Percentiles rank a stretch among this genome's conserved stretches.
phyloP scores from a whole-genome alignment of 805 yeast species.

The Schwanniomyces vanrijiae region DNA sequence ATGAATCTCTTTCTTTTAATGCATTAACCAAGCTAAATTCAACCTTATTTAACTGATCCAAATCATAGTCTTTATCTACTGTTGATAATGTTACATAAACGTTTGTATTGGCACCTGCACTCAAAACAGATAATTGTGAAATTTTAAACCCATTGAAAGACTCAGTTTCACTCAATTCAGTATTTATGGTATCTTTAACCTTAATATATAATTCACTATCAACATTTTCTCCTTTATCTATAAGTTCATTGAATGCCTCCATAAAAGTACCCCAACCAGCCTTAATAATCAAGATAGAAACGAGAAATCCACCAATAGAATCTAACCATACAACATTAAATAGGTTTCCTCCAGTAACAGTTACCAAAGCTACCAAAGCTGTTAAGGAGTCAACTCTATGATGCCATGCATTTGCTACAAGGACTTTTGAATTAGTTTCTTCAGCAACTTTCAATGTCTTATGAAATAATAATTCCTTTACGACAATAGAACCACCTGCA shows the following conservation, averaged over 20 bases:
- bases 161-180: constrained; percentile 23
- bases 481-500: constrained; percentile 82
- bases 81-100: constrained; percentile 31
- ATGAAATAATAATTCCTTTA: constrained; percentile 85
- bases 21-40: constrained; percentile 33
- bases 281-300: constrained; percentile 74
- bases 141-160: constrained; percentile 29
- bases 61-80: constrained; percentile 25
- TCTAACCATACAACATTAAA: constrained; percentile 82
- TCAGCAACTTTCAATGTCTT: constrained; percentile 82
- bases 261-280: constrained; percentile 81
- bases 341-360: constrained; percentile 83
- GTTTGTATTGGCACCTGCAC: constrained; percentile 60
- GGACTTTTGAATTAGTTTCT: constrained; percentile 77
- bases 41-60: constrained; percentile 27
- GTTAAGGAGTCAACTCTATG: constrained; percentile 94
- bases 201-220: constrained; percentile 49
- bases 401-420: constrained; percentile 98
- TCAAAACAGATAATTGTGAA: constrained; percentile 45
- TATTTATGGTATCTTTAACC: constrained; percentile 39
- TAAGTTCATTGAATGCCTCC: constrained; percentile 69
- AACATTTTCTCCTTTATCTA: constrained; percentile 66
- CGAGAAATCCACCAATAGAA: constrained; percentile 87
- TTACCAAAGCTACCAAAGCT: constrained; percentile 82
- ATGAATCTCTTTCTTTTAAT: constrained; percentile 39